phyloP scores from a whole-genome alignment of 768 basidiomycete species.

The Podaxis sp. region DNA sequence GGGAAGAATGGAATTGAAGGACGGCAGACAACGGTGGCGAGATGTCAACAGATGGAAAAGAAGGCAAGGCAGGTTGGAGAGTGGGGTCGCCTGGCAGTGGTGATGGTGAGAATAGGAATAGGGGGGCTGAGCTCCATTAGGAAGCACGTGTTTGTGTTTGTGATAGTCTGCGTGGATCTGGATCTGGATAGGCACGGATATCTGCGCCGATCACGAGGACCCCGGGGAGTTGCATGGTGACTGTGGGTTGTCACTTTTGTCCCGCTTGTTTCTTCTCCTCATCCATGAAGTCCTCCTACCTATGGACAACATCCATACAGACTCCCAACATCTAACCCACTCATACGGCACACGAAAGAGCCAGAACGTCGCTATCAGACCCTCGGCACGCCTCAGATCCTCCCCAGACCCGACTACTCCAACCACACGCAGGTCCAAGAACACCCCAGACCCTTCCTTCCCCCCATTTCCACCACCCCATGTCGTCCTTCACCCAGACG shows the following conservation, averaged over 20 bases:
- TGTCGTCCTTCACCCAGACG: slow-evolving; percentile 72
- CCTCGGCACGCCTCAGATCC: slow-evolving; percentile 50
- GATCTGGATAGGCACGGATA: slow-evolving; percentile 24
- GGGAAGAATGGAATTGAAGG: neutral
- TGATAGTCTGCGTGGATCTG: slow-evolving; percentile 11
- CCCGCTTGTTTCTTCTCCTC: slow-evolving; percentile 28
- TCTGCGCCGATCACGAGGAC: slow-evolving; percentile 27
- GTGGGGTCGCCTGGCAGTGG: neutral
- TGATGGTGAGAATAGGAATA: slow-evolving; percentile 3
- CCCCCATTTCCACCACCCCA: slow-evolving; percentile 60
- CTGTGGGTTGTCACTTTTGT: slow-evolving; percentile 23
- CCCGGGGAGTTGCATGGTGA: slow-evolving; percentile 22
- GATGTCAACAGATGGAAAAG: neutral
- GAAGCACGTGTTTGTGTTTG: slow-evolving; percentile 12
- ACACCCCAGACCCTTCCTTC: slow-evolving; percentile 21
- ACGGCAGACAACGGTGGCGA: neutral
- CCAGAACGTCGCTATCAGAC: slow-evolving; percentile 51
- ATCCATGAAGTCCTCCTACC: slow-evolving; percentile 20
- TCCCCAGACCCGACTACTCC: slow-evolving; percentile 25
- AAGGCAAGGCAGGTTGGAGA: neutral
- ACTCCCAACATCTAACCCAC: slow-evolving; percentile 27
- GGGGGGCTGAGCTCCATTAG: neutral
- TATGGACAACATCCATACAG: slow-evolving; percentile 23
- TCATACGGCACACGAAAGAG: slow-evolving; percentile 57
- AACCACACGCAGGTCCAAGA: slow-evolving; percentile 23